Evolutionary conservation across 208 protist genomes (phyloP), one percentile per base, ranked within the genome.

Genomic region (Sergeia podlipaevii): DNA sequence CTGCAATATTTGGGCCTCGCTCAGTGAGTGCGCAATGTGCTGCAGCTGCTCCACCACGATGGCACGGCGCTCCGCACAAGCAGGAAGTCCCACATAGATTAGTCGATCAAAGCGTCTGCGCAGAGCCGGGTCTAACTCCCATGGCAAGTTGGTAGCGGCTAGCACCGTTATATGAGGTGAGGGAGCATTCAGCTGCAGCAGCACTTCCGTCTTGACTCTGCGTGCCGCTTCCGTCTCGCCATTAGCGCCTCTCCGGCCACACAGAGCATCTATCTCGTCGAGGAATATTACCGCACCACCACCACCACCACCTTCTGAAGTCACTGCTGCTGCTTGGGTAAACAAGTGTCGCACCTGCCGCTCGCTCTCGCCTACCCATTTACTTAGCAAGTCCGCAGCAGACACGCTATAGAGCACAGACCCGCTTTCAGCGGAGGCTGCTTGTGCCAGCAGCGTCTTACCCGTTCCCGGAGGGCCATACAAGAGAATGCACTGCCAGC

Each of bases 151-250:
- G 11, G 89, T 97, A 8, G 94, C 94, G 4, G 83, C 94, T 17
- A 97, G 32, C 34, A 97, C 66, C 15, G 82, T 72, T 24, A 97
- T 72, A 0, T 65, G 49, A 0, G 62, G 28, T n/a, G 74, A 37
- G 8, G 79, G 34, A 7, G 46, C 74, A 46, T 96, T 77, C 42
- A 96, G 57, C 54, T 98, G 97, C 2, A 99, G 85, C 0, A 99
- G 82, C 29, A 99, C 96, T 77, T 99, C 98, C 21, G 98, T 99
- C 72, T 99, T 99, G 34, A 99, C 83, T 15, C 98, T 82, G 10
- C 98, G 78, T 4, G 97, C 80, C 2, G 80, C 72, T 45, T 97
- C 89, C 26, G 79, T 89, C 69, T 96, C 91, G 6, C 75, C 73
- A 11, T 69, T 42, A 34, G 48, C 73, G 44, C 85, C 85, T 18